phyloP scores from a whole-genome alignment of 108 stramenopile species.

The Nitzschia sp. region DNA sequence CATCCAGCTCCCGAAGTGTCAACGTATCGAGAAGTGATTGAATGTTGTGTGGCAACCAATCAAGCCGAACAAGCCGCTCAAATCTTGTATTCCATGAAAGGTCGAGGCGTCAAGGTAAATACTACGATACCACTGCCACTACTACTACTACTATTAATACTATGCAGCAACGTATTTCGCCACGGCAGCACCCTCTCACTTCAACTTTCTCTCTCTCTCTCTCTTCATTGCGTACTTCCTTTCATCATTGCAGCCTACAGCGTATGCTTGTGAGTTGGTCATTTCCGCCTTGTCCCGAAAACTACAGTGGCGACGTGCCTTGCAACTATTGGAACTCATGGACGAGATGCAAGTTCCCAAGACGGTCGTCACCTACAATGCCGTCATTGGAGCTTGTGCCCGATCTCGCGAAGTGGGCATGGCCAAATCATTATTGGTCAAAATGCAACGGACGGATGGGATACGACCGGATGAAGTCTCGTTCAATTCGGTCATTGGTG shows the following conservation, averaged over 20 bases:
- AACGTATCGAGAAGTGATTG: constrained; percentile 60
- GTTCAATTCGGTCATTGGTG: constrained; percentile 68
- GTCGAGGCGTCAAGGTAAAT: constrained; percentile 12
- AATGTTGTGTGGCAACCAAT: constrained; percentile 46
- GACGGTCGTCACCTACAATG: constrained; percentile 57
- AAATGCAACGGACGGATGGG: constrained; percentile 51
- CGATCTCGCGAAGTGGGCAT: constrained; percentile 45
- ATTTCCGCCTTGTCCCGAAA: constrained; percentile 50
- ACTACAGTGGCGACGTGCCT: constrained; percentile 55
- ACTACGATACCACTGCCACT: too few species aligned
- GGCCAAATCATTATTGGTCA: constrained; percentile 49
- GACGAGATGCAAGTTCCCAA: constrained; percentile 39
- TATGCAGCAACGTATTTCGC: too few species aligned
- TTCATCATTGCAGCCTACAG: constrained; percentile 19
- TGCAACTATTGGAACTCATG: constrained; percentile 56
- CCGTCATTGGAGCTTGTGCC: constrained; percentile 56
- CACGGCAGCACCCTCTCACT: too few species aligned
- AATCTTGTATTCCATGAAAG: constrained; percentile 22
- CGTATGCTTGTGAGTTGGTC: constrained; percentile 57
- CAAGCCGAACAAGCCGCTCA: constrained; percentile 39
- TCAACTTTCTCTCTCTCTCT: too few species aligned
- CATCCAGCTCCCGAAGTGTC: constrained; percentile 43
- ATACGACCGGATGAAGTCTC: constrained; percentile 55
- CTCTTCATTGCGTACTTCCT: too few species aligned
- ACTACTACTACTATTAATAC: too few species aligned